These are phyloP conservation scores for Cladosporium sp. DNA, from an alignment of 2,329 filamentous ascomycete species.

Conservation along the genomic window DNA sequence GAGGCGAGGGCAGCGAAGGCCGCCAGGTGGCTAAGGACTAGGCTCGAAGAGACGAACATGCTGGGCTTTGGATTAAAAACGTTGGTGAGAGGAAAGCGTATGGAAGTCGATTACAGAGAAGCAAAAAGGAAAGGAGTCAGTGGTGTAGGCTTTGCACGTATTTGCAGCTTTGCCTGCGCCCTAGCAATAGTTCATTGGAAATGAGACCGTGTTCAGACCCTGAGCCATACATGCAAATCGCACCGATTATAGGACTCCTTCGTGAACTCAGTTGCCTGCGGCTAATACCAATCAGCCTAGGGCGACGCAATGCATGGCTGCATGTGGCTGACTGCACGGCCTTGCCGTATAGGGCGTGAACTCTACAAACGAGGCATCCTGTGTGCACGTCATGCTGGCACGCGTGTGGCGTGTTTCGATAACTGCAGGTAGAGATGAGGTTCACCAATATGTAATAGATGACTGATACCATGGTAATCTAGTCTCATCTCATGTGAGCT, in stretches of 20 bases:
- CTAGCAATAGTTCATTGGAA: neutral
- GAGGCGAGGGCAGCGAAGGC: constrained; percentile 7
- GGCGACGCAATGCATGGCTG: neutral
- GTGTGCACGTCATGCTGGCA: neutral
- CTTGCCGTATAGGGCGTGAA: neutral
- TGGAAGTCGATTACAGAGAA: neutral
- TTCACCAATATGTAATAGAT: neutral
- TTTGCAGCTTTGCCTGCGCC: neutral
- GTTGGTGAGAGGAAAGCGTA: neutral
- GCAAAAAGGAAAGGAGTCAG: neutral
- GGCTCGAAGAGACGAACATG: neutral
- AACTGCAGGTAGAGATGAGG: neutral
- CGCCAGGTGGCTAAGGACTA: neutral
- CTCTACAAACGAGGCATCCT: neutral
- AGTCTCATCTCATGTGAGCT: neutral
- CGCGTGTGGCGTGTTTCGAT: neutral
- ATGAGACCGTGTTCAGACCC: neutral
- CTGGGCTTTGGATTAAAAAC: neutral
- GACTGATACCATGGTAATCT: neutral
- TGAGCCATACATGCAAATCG: neutral
- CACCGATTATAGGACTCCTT: neutral
- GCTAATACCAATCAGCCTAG: neutral
- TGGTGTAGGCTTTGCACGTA: neutral
- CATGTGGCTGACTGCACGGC: neutral
- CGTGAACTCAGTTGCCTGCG: neutral